phyloP scores from a whole-genome alignment of 352 stramenopile species.

The Phytophthora pseudosyringae region DNA sequence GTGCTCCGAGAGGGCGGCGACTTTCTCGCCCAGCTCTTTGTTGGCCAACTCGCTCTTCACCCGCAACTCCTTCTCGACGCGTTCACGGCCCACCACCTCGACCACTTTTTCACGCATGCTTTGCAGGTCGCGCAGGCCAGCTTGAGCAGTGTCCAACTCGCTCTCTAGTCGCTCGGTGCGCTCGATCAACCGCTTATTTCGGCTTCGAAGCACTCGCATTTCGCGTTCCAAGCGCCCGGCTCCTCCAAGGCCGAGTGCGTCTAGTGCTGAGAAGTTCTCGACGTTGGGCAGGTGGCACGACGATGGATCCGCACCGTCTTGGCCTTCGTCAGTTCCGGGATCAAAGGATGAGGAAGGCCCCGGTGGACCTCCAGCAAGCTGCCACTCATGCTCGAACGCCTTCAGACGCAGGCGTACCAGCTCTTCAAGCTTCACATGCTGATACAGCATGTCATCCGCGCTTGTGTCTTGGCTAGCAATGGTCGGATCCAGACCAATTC shows the following conservation, averaged over 20 bases:
- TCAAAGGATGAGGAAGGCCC: conserved; percentile 11
- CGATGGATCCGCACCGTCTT: conserved; percentile 12
- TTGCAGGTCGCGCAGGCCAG: conserved; percentile 62
- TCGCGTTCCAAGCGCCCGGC: conserved; percentile 73
- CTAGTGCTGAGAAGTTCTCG: conserved; percentile 64
- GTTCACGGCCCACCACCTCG: conserved; percentile 80
- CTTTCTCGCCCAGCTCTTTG: conserved; percentile 83
- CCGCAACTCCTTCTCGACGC: conserved; percentile 89
- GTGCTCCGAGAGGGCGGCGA: conserved; percentile 93
- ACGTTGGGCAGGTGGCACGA: conserved; percentile 63
- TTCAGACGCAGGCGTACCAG: conserved; percentile 77
- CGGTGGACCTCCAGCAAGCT: conserved; percentile 41
- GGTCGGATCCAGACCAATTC: conserved; percentile 51
- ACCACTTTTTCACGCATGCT: conserved; percentile 78
- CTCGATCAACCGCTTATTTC: conserved; percentile 73
- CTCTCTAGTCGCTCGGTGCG: conserved; percentile 56
- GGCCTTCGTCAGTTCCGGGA: conserved; percentile 15
- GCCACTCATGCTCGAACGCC: conserved; percentile 61
- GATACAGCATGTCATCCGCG: conserved; percentile 64
- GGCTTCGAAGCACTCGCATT: conserved; percentile 67
- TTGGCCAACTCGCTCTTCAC: conserved; percentile 66
- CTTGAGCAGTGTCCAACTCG: conserved; percentile 57
- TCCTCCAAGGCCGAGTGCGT: conserved; percentile 57
- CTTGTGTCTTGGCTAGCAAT: conserved; percentile 32
- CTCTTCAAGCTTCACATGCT: conserved; percentile 75